Conservation (phyloP, 805 yeast genomes). For the Candida peoriensis region DNA sequence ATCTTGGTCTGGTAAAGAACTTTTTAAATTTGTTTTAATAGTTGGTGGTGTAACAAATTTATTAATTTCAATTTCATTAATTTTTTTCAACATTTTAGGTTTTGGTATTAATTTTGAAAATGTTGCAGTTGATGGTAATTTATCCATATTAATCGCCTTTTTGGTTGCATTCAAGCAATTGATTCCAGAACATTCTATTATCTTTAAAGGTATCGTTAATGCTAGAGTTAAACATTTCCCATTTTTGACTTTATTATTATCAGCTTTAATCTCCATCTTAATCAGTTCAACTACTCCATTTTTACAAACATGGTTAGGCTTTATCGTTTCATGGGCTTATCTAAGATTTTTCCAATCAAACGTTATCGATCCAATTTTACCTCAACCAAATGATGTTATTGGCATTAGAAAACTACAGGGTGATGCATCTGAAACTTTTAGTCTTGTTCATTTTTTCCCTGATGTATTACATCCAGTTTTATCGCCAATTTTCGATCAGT, state of each 20-base stretch:
- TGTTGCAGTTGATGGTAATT: slow-evolving; percentile 47
- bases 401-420: slow-evolving; percentile 47
- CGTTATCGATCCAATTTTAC: slow-evolving; percentile 49
- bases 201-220: slow-evolving; percentile 42
- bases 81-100: slow-evolving; percentile 21
- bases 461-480: slow-evolving; percentile 46
- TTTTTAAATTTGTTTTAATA: slow-evolving; percentile 40
- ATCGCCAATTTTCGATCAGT: slow-evolving; percentile 42
- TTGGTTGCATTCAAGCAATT: slow-evolving; percentile 63
- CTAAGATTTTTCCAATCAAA: slow-evolving; percentile 70
- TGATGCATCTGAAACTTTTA: slow-evolving; percentile 88
- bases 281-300: slow-evolving; percentile 40
- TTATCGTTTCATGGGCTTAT: slow-evolving; percentile 69
- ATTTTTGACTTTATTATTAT: slow-evolving; percentile 32
- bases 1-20: slow-evolving; percentile 56
- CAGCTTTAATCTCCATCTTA: slow-evolving; percentile 26
- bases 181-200: slow-evolving; percentile 55
- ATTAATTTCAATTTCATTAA: slow-evolving; percentile 21
- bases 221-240: slow-evolving; percentile 63
- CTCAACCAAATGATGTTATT: slow-evolving; percentile 30
- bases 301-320: slow-evolving; percentile 52
- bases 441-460: slow-evolving; percentile 82
- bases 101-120: slow-evolving; percentile 25
- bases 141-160: slow-evolving; percentile 52
- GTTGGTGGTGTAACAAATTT: slow-evolving; percentile 54